A percentile compares a stretch with the other conserved stretches of the same genome.
phyloP scores from a whole-genome alignment of 176 grass and related monocot genomes.

The Calamus simplicifolius region DNA sequence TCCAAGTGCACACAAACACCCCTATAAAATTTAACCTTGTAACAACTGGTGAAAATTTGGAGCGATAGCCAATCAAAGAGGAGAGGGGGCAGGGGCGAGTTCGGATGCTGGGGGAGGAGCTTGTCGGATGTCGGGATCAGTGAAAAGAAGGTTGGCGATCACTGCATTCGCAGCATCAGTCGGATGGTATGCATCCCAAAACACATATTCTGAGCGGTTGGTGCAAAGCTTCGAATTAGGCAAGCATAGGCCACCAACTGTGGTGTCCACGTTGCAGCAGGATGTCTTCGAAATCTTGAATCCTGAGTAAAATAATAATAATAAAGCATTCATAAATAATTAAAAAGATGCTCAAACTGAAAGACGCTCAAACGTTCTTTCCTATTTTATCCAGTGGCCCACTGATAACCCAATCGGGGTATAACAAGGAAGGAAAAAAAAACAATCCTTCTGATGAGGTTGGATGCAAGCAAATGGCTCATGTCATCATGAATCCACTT shows the following conservation, averaged over 20 bases:
- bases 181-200: slow-evolving; percentile 99
- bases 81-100: slow-evolving; percentile 17
- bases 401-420: no score
- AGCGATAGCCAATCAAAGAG: background rate
- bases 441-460: no score
- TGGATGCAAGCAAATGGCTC: no score
- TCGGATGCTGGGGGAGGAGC: slow-evolving; percentile 2
- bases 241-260: slow-evolving; percentile 79
- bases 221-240: slow-evolving; percentile 63
- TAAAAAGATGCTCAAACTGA: no score
- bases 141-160: slow-evolving; percentile 63
- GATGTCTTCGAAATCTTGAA: slow-evolving; percentile 76
- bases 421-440: no score
- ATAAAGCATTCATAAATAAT: no score
- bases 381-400: no score
- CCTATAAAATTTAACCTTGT: no score
- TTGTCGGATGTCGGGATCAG: slow-evolving; percentile 20
- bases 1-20: no score
- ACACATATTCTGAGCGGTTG: slow-evolving; percentile 67
- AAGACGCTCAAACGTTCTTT: no score
- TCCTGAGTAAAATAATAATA: slow-evolving; percentile 20
- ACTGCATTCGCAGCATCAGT: slow-evolving; percentile 80
- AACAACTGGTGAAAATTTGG: no score
- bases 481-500: no score
- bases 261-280: slow-evolving; percentile 85